A percentile compares a stretch with the other conserved stretches of the same genome.
Conservation (phyloP, 1,139 yeast genomes). For the Diutina siamensis region DNA sequence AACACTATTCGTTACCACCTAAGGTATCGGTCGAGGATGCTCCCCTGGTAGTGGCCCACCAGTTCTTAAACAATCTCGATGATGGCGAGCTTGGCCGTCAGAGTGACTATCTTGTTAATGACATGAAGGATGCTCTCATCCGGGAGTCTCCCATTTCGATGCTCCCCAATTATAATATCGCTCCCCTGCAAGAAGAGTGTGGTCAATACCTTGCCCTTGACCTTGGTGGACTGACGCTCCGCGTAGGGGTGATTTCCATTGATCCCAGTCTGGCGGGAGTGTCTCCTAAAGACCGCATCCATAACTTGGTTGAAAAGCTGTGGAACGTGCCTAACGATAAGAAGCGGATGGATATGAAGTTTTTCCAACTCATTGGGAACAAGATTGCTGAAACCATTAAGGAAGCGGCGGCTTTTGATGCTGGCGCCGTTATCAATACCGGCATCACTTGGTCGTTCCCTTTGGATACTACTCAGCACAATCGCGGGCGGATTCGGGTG, state of each 20-base stretch:
- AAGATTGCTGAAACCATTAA: slow-evolving; percentile 22
- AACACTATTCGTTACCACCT: background rate
- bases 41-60: background rate
- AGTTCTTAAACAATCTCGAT: slow-evolving; percentile 7
- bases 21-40: background rate
- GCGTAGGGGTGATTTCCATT: slow-evolving; percentile 35
- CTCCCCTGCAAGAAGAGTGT: slow-evolving; percentile 30
- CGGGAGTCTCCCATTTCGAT: slow-evolving; percentile 25
- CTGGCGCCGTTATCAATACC: slow-evolving; percentile 17
- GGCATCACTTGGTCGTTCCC: slow-evolving; percentile 57
- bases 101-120: slow-evolving; percentile 7
- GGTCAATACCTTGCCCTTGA: slow-evolving; percentile 40
- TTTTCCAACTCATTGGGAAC: slow-evolving; percentile 30
- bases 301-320: slow-evolving; percentile 22
- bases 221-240: slow-evolving; percentile 44
- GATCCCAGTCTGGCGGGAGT: slow-evolving; percentile 10
- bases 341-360: slow-evolving; percentile 26
- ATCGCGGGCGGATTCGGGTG: slow-evolving; percentile 32
- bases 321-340: slow-evolving; percentile 30
- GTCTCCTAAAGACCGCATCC: slow-evolving; percentile 13
- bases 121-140: slow-evolving; percentile 19
- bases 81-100: slow-evolving; percentile 7
- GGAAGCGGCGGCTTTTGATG: slow-evolving; percentile 15
- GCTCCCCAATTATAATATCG: slow-evolving; percentile 34
- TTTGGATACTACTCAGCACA: slow-evolving; percentile 29